A percentile compares a stretch with the other conserved stretches of the same genome.
phyloP scores from a whole-genome alignment of 1,139 yeast genomes.

The Pichia sp. region DNA sequence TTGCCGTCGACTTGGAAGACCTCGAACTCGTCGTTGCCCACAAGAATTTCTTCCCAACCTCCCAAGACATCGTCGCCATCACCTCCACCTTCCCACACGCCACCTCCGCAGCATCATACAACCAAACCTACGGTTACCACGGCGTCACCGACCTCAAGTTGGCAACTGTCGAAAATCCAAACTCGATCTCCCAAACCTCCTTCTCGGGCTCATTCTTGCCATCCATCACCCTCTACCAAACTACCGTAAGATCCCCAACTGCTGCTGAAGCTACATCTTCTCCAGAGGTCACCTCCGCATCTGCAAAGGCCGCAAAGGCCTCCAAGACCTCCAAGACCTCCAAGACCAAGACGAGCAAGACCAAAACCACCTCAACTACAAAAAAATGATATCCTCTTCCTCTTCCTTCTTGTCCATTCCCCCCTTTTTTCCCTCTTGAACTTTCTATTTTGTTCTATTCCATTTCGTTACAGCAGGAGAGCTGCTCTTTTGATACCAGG shows the following conservation, averaged over 20 bases:
- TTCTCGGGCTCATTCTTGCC: constrained; percentile 12
- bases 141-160: constrained; percentile 16
- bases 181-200: constrained; percentile 10
- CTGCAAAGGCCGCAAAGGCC: not conserved
- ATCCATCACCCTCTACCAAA: constrained; percentile 11
- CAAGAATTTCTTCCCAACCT: constrained; percentile 40
- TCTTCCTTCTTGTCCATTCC: not conserved
- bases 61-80: constrained; percentile 31
- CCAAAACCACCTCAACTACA: not conserved
- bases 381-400: not conserved
- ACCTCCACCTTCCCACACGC: constrained; percentile 16
- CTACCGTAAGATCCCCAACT: not conserved
- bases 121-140: constrained; percentile 15
- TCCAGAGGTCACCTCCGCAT: not conserved
- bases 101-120: constrained; percentile 12
- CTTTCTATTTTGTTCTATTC: not conserved
- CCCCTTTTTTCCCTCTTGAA: not conserved
- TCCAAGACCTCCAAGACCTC: not conserved
- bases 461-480: not conserved
- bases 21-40: constrained; percentile 64
- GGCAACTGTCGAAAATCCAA: constrained; percentile 16
- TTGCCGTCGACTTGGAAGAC: constrained; percentile 69
- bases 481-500: not conserved
- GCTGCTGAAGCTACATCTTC: not conserved
- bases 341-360: not conserved